Base-by-base conservation (phyloP, 805 yeast species). In the Metschnikowia henanensis region DNA sequence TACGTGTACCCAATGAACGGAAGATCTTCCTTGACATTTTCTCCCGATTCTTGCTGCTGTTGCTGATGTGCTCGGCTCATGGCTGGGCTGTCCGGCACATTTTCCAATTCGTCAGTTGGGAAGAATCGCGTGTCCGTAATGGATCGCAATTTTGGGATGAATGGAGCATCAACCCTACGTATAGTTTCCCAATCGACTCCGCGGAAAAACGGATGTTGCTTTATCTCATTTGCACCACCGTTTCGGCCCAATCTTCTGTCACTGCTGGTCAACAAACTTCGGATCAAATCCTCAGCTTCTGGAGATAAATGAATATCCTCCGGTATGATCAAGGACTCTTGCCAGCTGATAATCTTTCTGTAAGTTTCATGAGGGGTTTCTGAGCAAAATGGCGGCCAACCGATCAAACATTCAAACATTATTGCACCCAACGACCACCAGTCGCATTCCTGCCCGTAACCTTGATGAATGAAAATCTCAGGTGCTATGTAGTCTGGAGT, bases 391-490 rank as follows among this genome's bases (percentile, higher is more conserved):
- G 97, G 97, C 20, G 97, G 97, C 96, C 96, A 90, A 25, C 97
- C 97, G 47, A 90, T 87, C 49, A 90, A 70, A 70, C 97, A 90
- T 73, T 90, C 97, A 65, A 85, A 90, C 97, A 90, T 91, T 60
- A 90, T 90, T 1, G 96, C 96, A 23, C 97, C 97, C 35, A 90
- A 68, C 7, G 95, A 86, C 97, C 97, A 90, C 97, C 97, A 90
- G 65, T 90, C 97, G 68, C 97, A 90, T 61, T 90, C 96, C 67
- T 89, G 96, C 10, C 97, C 96, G 65, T 90, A 90, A 5, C 97
- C 97, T 68, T 90, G 94, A 56, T 89, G 89, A 37, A 88, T 73
- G 57, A 90, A 90, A 48, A 90, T 91, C 62, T 90, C 97, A 0
- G 97, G 97, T 1, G 97, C 97, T 64, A 90, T 90, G 62, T 90